Conservation (phyloP, 2,329 filamentous ascomycete genomes). For the Lachnellula hyalina region DNA sequence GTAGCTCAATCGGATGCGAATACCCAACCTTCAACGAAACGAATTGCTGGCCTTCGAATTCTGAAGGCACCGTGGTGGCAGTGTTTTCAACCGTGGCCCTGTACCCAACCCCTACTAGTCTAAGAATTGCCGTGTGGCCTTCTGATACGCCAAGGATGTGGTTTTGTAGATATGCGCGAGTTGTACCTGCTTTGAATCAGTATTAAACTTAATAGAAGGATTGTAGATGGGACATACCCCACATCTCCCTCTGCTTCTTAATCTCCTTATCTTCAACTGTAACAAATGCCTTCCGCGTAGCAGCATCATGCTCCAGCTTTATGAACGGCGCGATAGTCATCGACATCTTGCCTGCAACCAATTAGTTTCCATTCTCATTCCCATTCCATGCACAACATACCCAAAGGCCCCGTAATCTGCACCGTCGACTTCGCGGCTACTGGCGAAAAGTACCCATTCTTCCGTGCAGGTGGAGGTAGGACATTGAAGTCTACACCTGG, state of each 20-base stretch:
- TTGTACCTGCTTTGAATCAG: slow-evolving; percentile 59
- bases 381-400: slow-evolving; percentile 38
- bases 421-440: slow-evolving; percentile 59
- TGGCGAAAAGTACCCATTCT: slow-evolving; percentile 35
- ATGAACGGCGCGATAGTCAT: slow-evolving; percentile 78
- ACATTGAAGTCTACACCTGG: slow-evolving; percentile 75
- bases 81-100: slow-evolving; percentile 78
- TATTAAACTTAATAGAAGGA: neutral
- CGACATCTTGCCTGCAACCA: slow-evolving; percentile 59
- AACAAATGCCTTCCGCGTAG: slow-evolving; percentile 58
- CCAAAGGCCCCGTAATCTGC: slow-evolving; percentile 75
- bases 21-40: slow-evolving; percentile 93
- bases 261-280: slow-evolving; percentile 62
- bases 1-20: slow-evolving; percentile 90
- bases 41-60: slow-evolving; percentile 79
- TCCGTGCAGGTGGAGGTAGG: slow-evolving; percentile 46
- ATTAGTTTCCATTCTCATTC: slow-evolving; percentile 5
- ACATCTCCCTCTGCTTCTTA: slow-evolving; percentile 86
- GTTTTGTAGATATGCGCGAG: slow-evolving; percentile 83
- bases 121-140: slow-evolving; percentile 88
- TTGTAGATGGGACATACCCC: slow-evolving; percentile 55
- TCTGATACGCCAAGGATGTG: slow-evolving; percentile 92
- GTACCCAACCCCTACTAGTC: slow-evolving; percentile 93
- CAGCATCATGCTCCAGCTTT: slow-evolving; percentile 61
- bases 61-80: slow-evolving; percentile 58